Evolutionary conservation across 1,139 yeast species (phyloP), one percentile per base, ranked within the genome.

Genomic region (Debaryomyces nepalensis): DNA sequence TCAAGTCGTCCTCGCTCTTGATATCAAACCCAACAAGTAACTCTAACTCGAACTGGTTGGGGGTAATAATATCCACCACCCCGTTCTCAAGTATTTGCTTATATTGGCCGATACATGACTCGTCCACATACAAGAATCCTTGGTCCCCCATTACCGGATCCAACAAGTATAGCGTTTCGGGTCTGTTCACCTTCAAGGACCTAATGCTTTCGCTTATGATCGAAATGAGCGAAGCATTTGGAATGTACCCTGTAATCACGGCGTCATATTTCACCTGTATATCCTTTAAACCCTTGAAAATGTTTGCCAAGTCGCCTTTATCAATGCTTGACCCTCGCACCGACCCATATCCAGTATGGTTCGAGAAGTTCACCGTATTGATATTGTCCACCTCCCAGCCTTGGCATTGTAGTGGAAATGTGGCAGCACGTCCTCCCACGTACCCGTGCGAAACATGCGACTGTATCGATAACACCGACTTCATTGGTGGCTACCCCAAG

Each of bases 121-220:
- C 76, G 34, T 82, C 77, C 8, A 93, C 97, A 56, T 93, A 93
- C 20, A 91, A 61, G 45, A 75, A 76, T 2, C 96, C 96, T 52
- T 88, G 84, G 61, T 93, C 99, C 10, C 99, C 99, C 75, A 93
- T 76, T 2, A 93, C 97, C 1, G 99, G 98, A 58, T 93, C 99
- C 48, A 90, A 62, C 9, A 90, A 68, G 83, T 95, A 86, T 4
- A 62, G 30, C 4, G 66, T 53, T 9, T 55, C 50, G 11, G 51
- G 58, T 41, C 41, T 45, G 21, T 34, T 42, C 26, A 31, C 21
- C 39, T 56, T 57, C 22, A 53, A 44, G 19, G 40, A 39, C 35
- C 42, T 42, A 14, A 64, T 43, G 37, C 51, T 49, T 1, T 47
- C 43, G 20, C 52, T 44, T 5, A 68, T 56, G 5, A 47, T 37